These are phyloP conservation scores for Sugiyamaella chiloensis DNA, from an alignment of 805 yeast species.

Conservation along the genomic window DNA sequence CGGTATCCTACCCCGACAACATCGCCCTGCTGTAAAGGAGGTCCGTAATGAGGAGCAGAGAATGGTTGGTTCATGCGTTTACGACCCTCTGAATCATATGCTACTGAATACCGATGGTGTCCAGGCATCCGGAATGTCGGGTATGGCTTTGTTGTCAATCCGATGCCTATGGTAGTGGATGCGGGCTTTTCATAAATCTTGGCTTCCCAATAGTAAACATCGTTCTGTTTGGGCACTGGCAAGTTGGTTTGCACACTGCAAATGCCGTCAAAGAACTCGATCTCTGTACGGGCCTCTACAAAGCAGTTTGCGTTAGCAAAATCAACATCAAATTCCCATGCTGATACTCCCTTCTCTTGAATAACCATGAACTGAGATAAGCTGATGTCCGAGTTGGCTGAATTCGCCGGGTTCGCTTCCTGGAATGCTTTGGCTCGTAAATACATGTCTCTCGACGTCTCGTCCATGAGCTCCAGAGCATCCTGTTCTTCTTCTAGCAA, in stretches of 20 bases:
- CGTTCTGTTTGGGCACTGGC: slow-evolving; percentile 79
- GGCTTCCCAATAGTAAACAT: slow-evolving; percentile 84
- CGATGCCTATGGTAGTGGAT: slow-evolving; percentile 59
- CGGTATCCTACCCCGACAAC: slow-evolving; percentile 91
- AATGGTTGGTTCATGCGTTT: slow-evolving; percentile 81
- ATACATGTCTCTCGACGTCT: slow-evolving; percentile 52
- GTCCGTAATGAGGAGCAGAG: slow-evolving; percentile 40
- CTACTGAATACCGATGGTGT: slow-evolving; percentile 74
- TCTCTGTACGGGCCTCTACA: slow-evolving; percentile 62
- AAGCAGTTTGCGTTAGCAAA: slow-evolving; percentile 52
- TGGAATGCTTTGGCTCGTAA: slow-evolving; percentile 56
- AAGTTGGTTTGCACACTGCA: slow-evolving; percentile 74
- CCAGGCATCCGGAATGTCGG: slow-evolving; percentile 95
- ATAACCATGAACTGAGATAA: slow-evolving; percentile 62
- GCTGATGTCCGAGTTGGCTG: slow-evolving; percentile 41
- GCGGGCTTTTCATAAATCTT: slow-evolving; percentile 69
- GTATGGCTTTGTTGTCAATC: slow-evolving; percentile 82
- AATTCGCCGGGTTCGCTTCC: slow-evolving; percentile 41
- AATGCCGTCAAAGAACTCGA: slow-evolving; percentile 51
- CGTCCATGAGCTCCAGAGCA: slow-evolving; percentile 60
- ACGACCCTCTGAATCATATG: slow-evolving; percentile 85
- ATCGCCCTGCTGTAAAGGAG: slow-evolving; percentile 71
- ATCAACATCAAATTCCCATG: slow-evolving; percentile 74
- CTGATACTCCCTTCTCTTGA: slow-evolving; percentile 83
- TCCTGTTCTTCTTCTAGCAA: slow-evolving; percentile 59